Base-by-base conservation (phyloP, 78 protist species). In the Dictyostelium intermedium region DNA sequence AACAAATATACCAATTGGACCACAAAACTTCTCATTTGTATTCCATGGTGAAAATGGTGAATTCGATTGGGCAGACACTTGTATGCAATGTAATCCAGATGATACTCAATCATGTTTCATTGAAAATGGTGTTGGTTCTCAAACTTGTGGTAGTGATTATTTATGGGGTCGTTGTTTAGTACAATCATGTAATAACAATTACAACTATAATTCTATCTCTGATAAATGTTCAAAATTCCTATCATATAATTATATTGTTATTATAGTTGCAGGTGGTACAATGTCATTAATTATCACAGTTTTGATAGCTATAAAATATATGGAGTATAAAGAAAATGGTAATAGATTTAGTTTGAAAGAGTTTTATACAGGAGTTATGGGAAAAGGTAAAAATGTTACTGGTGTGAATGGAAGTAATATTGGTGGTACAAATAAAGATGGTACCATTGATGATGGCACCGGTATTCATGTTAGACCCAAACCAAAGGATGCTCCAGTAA, bases 181-280 rank as follows among this genome's bases (percentile, higher is more conserved):
- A 30, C 72, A 61, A 32, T 32, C 82, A 2, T 89, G 94, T 89
- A 35, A 60, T n/a, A 50, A 45, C 23, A 85, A 85, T 45, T 89
- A 69, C 50, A 89, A 66, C n/a, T 89, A 80, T 70, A 89, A 89
- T 27, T 89, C 94, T 6, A 61, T 89, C 20, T 23, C 56, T 74
- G 30, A 80, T 9, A 20, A 18, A 7, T 89, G 94, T 69, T 72
- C 47, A 23, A 74, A 69, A 27, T 89, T 89, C 82, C 63, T 89
- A 13, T 76, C 74, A 25, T 89, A 89, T 81, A 89, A 89, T 61
- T 89, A 89, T 60, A 89, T 89, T 50, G 60, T 89, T 25, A 89
- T 89, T 39, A 89, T 89, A 69, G 94, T 89, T 30, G 94, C 94
- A 10, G 94, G 94, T 80, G 94, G 81, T 6, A 89, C 87, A 6